Conservation (phyloP, 768 basidiomycete species). For the Kondoa subrosea region DNA sequence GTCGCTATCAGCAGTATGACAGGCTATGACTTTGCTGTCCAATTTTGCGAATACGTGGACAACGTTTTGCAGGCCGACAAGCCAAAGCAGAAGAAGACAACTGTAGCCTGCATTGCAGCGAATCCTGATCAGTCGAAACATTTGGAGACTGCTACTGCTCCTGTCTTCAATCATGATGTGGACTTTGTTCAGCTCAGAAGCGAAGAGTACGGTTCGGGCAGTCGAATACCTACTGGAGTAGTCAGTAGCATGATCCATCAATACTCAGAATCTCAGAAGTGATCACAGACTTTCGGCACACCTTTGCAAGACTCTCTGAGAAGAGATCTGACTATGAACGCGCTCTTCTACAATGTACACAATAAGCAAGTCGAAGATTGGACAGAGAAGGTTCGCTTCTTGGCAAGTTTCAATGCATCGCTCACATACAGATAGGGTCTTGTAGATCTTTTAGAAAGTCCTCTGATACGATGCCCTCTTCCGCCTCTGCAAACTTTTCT, state of each 20-base stretch:
- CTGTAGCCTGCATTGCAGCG: constrained; percentile 65
- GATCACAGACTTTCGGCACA: constrained; percentile 63
- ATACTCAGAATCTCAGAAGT: not conserved
- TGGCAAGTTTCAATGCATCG: constrained; percentile 4
- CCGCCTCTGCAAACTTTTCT: constrained; percentile 70
- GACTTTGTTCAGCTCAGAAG: constrained; percentile 79
- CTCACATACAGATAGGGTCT: constrained; percentile 44
- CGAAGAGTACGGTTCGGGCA: constrained; percentile 73
- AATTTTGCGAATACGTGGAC: constrained; percentile 50
- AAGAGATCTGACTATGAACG: constrained; percentile 85
- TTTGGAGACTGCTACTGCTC: constrained; percentile 80
- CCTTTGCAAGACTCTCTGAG: constrained; percentile 77
- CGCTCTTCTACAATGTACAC: constrained; percentile 91
- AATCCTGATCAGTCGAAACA: constrained; percentile 98
- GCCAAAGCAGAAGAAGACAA: constrained; percentile 20
- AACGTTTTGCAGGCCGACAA: constrained; percentile 25
- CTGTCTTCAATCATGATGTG: constrained; percentile 59
- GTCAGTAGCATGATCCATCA: constrained; percentile 38
- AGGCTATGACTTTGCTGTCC: constrained; percentile 70
- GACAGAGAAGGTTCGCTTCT: constrained; percentile 48
- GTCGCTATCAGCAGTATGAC: constrained; percentile 77
- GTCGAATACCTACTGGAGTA: constrained; percentile 73
- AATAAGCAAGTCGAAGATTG: constrained; percentile 67
- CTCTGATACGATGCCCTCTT: constrained; percentile 63
- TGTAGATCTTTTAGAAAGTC: constrained; percentile 47